A percentile compares a stretch with the other conserved stretches of the same genome.
These are phyloP conservation scores for Penicillium sp. DNA, from an alignment of 2,329 filamentous ascomycete genomes.

Conservation along the genomic window DNA sequence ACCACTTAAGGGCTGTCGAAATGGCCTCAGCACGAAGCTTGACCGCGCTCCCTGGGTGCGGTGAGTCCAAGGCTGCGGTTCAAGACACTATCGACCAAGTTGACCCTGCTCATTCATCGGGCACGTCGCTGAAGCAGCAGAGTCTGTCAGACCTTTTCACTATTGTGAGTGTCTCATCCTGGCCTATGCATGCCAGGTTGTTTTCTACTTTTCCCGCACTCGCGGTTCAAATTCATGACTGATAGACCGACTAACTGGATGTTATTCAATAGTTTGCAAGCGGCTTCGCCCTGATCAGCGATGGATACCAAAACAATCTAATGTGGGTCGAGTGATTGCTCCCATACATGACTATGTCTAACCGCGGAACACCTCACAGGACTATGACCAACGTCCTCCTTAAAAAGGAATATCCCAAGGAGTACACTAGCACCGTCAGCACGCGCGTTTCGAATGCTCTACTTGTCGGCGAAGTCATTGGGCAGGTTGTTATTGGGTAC, in stretches of 20 bases:
- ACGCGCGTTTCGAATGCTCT: slow-evolving; percentile 33
- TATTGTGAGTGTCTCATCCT: slow-evolving; percentile 21
- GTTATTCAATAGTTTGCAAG: slow-evolving; percentile 23
- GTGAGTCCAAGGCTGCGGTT: not conserved
- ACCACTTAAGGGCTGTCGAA: not conserved
- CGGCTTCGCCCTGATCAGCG: slow-evolving; percentile 32
- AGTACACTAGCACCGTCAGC: slow-evolving; percentile 29
- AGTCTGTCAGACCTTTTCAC: slow-evolving; percentile 31
- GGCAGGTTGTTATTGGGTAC: slow-evolving; percentile 30
- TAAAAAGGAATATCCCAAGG: slow-evolving; percentile 26
- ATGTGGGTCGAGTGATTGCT: slow-evolving; percentile 22
- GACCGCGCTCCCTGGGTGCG: not conserved
- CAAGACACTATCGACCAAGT: not conserved
- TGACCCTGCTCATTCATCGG: slow-evolving; percentile 3
- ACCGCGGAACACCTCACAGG: slow-evolving; percentile 11
- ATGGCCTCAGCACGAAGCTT: slow-evolving; percentile 1
- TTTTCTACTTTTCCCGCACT: not conserved
- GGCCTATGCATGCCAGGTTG: not conserved
- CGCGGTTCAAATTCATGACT: not conserved
- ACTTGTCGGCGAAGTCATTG: slow-evolving; percentile 31
- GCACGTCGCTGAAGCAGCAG: slow-evolving; percentile 24
- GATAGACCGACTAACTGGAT: not conserved
- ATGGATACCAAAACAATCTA: slow-evolving; percentile 35
- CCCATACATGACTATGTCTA: not conserved
- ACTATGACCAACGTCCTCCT: slow-evolving; percentile 34